Percentiles rank a stretch among this genome's conserved stretches.
Evolutionary conservation across 768 basidiomycete species (phyloP).

Genomic region (Kockovaella imperatae): DNA sequence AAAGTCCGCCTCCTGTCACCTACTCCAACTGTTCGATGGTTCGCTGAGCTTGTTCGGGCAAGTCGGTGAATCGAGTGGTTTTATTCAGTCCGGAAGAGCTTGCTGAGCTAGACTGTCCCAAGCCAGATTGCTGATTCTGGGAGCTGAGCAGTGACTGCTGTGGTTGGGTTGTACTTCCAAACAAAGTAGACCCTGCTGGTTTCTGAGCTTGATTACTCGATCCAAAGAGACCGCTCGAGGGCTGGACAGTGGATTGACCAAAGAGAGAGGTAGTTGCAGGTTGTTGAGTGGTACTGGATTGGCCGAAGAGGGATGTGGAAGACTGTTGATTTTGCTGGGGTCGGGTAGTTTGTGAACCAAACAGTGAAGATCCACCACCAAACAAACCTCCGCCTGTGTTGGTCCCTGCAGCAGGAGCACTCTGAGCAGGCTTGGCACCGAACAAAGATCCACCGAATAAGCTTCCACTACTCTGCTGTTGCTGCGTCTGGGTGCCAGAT

Average conservation of each 20-base stretch:
- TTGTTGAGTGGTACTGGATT: neutral
- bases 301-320: slow-evolving; percentile 5
- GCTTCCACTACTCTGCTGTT: slow-evolving; percentile 6
- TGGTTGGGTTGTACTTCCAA: slow-evolving; percentile 9
- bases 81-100: slow-evolving; percentile 18
- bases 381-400: slow-evolving; percentile 9
- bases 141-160: too few species aligned
- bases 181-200: slow-evolving; percentile 1
- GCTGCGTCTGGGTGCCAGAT: neutral
- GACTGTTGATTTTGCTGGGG: slow-evolving; percentile 7
- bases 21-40: slow-evolving; percentile 35
- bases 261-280: neutral
- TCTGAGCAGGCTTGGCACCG: slow-evolving; percentile 6
- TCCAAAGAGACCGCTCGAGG: neutral
- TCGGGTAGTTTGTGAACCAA: slow-evolving; percentile 5
- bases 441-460: slow-evolving; percentile 14
- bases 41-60: slow-evolving; percentile 27
- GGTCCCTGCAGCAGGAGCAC: slow-evolving; percentile 2
- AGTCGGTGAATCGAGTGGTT: slow-evolving; percentile 31
- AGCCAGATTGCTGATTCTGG: neutral
- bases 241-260: neutral
- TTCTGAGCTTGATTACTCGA: neutral
- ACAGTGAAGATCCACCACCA: slow-evolving; percentile 3
- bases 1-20: slow-evolving; percentile 1
- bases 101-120: neutral